Evolutionary conservation across 495 filamentous ascomycete genomes (phyloP).

Genomic region (Lentithecium fluviatile): DNA sequence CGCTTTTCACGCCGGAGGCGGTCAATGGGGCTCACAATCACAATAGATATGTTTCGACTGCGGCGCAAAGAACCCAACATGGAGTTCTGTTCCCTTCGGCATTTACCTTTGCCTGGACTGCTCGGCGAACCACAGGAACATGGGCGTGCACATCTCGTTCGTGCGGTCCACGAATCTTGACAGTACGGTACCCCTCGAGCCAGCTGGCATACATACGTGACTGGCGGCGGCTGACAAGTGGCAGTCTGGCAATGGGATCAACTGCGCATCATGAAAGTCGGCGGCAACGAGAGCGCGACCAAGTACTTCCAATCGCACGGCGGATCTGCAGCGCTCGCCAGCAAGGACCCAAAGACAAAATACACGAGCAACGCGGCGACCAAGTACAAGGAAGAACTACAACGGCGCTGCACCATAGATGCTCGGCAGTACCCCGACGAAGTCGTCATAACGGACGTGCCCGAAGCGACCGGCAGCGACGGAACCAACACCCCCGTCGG

Average conservation of each 20-base stretch:
- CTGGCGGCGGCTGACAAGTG: constrained; percentile 18
- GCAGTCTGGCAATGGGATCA: constrained; percentile 99
- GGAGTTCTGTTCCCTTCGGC: constrained; percentile 94
- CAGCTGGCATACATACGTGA: constrained; percentile 18
- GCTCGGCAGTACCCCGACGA: constrained; percentile 83
- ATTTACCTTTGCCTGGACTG: constrained; percentile 99
- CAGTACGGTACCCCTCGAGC: constrained; percentile 61
- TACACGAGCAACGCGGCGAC: constrained; percentile 86
- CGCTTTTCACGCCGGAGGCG: constrained; percentile 38
- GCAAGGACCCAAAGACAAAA: constrained; percentile 94
- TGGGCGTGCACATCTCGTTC: constrained; percentile 75
- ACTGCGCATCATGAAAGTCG: constrained; percentile 95
- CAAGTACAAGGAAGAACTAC: constrained; percentile 96
- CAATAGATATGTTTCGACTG: constrained; percentile 86
- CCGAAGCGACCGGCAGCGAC: constrained; percentile 57
- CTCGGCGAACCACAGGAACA: constrained; percentile 57
- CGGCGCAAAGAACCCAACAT: constrained; percentile 92
- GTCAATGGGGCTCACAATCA: constrained; percentile 7
- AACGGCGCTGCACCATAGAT: constrained; percentile 75
- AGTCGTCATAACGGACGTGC: constrained; percentile 78
- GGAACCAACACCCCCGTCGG: constrained; percentile 68
- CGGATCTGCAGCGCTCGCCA: constrained; percentile 86
- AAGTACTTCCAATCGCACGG: constrained; percentile 97
- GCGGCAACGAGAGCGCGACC: constrained; percentile 95
- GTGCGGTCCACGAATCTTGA: constrained; percentile 97